phyloP scores from a whole-genome alignment of 305 asterid genomes.

The Rubia balearica region DNA sequence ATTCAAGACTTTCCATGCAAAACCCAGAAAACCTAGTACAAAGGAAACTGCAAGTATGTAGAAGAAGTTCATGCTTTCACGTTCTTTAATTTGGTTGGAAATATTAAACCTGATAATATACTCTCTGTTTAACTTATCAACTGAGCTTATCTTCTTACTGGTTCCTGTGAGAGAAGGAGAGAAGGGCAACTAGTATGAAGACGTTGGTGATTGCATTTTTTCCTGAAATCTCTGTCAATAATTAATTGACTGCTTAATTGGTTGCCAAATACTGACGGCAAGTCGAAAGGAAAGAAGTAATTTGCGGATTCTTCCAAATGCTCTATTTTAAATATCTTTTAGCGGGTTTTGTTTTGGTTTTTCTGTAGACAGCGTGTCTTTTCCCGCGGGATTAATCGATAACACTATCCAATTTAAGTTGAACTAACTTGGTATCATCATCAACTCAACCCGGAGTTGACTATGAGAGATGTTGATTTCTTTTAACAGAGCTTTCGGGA shows the following conservation, averaged over 20 bases:
- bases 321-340: too few relatives aligned
- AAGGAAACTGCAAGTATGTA: slow-evolving; percentile 13
- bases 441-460: neutral
- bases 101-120: neutral
- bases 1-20: slow-evolving; percentile 32
- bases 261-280: neutral
- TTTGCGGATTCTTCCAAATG: neutral
- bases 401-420: neutral
- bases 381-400: neutral
- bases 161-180: neutral
- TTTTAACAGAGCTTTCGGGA: too few relatives aligned
- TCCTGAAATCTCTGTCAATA: neutral
- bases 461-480: too few relatives aligned
- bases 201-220: neutral
- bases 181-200: neutral
- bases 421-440: neutral
- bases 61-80: slow-evolving; percentile 18
- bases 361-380: neutral
- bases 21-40: slow-evolving; percentile 8
- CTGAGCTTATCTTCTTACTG: neutral
- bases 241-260: too few relatives aligned
- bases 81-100: neutral
- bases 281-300: neutral
- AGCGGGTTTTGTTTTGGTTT: neutral
- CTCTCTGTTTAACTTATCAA: neutral